Base-by-base conservation (phyloP, 768 basidiomycete species). In the Lactarius sanguifluus region DNA sequence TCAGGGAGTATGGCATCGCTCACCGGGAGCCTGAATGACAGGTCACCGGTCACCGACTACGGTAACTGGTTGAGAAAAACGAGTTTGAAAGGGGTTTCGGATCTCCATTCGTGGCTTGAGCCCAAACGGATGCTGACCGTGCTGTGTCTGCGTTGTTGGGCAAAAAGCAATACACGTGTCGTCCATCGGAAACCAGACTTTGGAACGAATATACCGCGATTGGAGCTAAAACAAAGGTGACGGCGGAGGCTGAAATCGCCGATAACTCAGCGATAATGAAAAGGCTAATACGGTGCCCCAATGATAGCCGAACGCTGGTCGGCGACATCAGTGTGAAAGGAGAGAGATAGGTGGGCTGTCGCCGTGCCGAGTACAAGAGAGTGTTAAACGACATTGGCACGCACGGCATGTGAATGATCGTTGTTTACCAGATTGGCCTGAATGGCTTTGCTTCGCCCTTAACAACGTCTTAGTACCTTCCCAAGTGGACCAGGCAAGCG, bases 21-120 rank as follows among this genome's bases (percentile, higher is more conserved):
- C 54, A 73, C 72, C 75, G n/a, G 70, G 56, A 12, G 75, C 71
- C 60, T 75, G 75, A 20, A 76, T 67, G n/a, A 32, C 8, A 32
- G 32, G 3, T n/a, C n/a, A n/a, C n/a, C 75, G 40, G 57, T 76
- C 75, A 9, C 71, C 73, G 15, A 72, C 63, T 0, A 34, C 32
- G 32, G 34, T 36, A 75, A 57, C 28, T 75, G 70, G 2, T 38
- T 70, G 45, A 76, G 66, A 52, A 76, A 71, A 58, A 74, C 41
- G 40, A 36, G 10, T 36, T 10, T 36, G 34, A 36, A 10, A 6
- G 34, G 10, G 10, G 10, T 36, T 36, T 12, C 34, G 10, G 34
- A 2, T 34, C 34, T 34, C 72, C 69, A 73, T 58, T 61, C 60
- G 9, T 68, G 56, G 23, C 20, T 45, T 2, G 69, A 64, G 15